A percentile compares a stretch with the other conserved stretches of the same genome.
Conservation (phyloP, 1,139 yeast species). For the Nakaseomyces sp. region DNA sequence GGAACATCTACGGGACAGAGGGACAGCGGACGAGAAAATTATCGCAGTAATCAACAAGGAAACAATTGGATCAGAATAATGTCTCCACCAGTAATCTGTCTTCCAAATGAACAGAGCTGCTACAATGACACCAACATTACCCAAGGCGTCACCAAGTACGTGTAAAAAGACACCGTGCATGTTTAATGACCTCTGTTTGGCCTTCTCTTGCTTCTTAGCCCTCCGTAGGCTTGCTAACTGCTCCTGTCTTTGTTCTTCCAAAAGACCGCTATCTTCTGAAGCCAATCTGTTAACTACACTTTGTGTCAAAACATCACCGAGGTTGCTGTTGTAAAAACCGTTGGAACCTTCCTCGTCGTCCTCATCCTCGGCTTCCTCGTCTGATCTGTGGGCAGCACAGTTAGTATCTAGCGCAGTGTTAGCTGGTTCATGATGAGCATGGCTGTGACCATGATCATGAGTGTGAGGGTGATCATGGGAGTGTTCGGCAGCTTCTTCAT, state of each 20-base stretch:
- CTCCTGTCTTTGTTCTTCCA: conserved; percentile 15
- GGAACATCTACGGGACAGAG: conserved; percentile 78
- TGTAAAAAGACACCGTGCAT: conserved; percentile 97
- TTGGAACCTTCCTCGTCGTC: conserved; percentile 10
- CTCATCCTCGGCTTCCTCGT: conserved; percentile 12
- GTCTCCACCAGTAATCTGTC: conserved; percentile 82
- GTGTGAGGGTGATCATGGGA: conserved; percentile 15
- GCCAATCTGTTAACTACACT: conserved; percentile 20
- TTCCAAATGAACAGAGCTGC: conserved; percentile 93
- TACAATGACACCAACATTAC: conserved; percentile 84
- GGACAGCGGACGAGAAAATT: conserved; percentile 85
- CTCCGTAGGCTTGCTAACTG: conserved; percentile 9
- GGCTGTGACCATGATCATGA: conserved; percentile 18
- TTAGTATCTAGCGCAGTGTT: conserved; percentile 3
- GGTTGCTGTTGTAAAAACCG: conserved; percentile 13
- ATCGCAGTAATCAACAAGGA: conserved; percentile 80
- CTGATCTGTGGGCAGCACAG: conserved; percentile 5
- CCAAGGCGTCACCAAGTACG: conserved; percentile 92
- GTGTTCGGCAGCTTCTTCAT: conserved; percentile 18
- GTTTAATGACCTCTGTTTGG: conserved; percentile 56
- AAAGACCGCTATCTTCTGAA: conserved; percentile 32
- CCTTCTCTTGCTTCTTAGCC: conserved; percentile 12
- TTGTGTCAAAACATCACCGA: conserved; percentile 24
- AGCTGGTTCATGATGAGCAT: conserved; percentile 6
- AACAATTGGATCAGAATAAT: conserved; percentile 74